phyloP scores from a whole-genome alignment of 2,329 filamentous ascomycete genomes.

The Diaporthe aspalathi region DNA sequence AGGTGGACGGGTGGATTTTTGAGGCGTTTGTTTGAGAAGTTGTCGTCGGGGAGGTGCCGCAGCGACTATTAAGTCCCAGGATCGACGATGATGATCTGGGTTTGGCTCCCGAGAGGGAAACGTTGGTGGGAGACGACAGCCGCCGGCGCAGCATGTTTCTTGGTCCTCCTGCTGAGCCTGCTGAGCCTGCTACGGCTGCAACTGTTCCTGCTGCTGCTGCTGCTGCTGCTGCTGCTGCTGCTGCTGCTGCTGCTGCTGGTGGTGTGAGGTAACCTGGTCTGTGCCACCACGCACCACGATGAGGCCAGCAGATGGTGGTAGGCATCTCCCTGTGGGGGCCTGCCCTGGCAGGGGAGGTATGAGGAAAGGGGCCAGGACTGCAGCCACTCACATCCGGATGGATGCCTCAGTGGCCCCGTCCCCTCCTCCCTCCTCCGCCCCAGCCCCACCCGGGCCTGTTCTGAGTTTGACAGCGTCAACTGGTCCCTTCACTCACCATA shows the following conservation, averaged over 20 bases:
- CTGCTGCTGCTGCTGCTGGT: background rate
- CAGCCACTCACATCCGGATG: background rate
- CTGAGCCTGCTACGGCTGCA: too few relatives aligned
- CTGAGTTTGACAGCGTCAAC: slow-evolving; percentile 17
- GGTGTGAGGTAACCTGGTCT: slow-evolving; percentile 26
- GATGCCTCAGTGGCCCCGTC: background rate
- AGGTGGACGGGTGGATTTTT: slow-evolving; percentile 7
- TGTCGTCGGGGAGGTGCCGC: background rate
- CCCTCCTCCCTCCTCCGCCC: too few relatives aligned
- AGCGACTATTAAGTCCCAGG: slow-evolving; percentile 11
- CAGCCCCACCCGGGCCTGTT: background rate
- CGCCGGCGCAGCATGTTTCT: background rate
- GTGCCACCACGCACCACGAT: background rate
- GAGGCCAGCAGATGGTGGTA: background rate
- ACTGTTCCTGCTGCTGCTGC: background rate
- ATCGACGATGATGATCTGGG: slow-evolving; percentile 7
- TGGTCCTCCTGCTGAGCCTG: too few relatives aligned
- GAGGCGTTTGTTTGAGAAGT: slow-evolving; percentile 28
- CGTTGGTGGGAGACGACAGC: too few relatives aligned
- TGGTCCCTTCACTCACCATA: too few relatives aligned
- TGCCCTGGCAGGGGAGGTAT: background rate
- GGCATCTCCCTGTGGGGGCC: slow-evolving; percentile 11
- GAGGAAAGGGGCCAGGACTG: slow-evolving; percentile 5
- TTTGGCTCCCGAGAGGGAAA: too few relatives aligned
- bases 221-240: background rate